Percentiles rank a stretch among this genome's conserved stretches.
These are phyloP conservation scores for Epichloe hybrida DNA, from an alignment of 2,329 filamentous ascomycete species.

Conservation along the genomic window DNA sequence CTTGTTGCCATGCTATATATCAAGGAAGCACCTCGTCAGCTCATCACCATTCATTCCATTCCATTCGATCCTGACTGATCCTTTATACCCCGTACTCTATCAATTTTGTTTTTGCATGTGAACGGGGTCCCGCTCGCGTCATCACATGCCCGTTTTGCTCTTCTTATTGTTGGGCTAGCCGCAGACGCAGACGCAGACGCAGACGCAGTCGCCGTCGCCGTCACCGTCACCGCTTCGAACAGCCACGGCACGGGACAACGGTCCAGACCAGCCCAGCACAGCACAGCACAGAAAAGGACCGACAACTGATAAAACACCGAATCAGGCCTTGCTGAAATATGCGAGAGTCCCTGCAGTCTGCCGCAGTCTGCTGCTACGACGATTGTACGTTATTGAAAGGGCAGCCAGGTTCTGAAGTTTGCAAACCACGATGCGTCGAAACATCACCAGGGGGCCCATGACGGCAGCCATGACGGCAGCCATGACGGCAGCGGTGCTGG, in stretches of 20 bases:
- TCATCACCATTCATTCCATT: too few relatives aligned
- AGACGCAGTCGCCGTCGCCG: neutral
- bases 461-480: neutral
- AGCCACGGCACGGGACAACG: too few relatives aligned
- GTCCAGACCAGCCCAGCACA: neutral
- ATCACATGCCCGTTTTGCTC: too few relatives aligned
- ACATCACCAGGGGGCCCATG: neutral
- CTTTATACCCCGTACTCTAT: neutral
- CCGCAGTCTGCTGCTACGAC: neutral
- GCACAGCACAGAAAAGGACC: too few relatives aligned
- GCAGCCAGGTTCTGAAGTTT: neutral
- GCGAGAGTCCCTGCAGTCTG: slow-evolving; percentile 2
- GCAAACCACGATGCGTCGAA: slow-evolving; percentile 3
- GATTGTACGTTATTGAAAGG: slow-evolving; percentile 3
- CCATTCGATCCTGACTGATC: too few relatives aligned
- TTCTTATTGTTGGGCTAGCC: neutral
- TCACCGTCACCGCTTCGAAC: neutral
- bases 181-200: too few relatives aligned
- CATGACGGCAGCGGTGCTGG: neutral
- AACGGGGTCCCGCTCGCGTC: neutral
- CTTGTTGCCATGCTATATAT: too few relatives aligned
- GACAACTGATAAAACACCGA: neutral
- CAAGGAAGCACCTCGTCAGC: too few relatives aligned
- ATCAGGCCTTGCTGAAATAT: slow-evolving; percentile 3
- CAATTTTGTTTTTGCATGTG: neutral